A percentile compares a stretch with the other conserved stretches of the same genome.
These are phyloP conservation scores for Nicotiana tabacum DNA, from an alignment of 257 asterid species.

Conservation along the genomic window DNA sequence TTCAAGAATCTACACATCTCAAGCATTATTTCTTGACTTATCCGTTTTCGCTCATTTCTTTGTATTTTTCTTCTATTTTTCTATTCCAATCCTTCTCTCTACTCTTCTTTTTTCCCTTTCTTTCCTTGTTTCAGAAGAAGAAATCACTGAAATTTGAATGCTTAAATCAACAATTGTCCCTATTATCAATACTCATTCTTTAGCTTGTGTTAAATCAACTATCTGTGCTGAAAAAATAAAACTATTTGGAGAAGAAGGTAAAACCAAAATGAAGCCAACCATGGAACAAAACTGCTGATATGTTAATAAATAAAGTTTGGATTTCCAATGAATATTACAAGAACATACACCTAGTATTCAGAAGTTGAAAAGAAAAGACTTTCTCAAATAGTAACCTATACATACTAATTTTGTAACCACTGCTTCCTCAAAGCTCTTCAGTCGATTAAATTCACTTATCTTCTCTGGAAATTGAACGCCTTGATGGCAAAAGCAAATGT, in stretches of 20 bases:
- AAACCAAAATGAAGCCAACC: neutral
- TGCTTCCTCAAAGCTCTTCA: neutral
- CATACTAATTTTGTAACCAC: neutral
- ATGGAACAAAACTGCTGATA: neutral
- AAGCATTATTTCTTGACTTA: too few species aligned
- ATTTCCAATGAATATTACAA: neutral
- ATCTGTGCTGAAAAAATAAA: neutral
- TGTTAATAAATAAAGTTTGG: neutral
- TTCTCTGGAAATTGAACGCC: conserved; percentile 54
- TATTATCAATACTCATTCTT: neutral
- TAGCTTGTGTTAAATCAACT: neutral
- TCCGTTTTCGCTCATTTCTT: neutral
- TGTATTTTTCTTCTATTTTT: neutral
- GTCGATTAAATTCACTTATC: conserved; percentile 17
- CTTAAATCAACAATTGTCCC: neutral
- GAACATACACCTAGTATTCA: neutral
- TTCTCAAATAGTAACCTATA: neutral
- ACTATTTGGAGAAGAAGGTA: neutral
- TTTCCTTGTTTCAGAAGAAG: neutral
- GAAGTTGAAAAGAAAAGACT: neutral
- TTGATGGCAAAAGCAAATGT: conserved; percentile 40
- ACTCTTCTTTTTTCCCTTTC: neutral
- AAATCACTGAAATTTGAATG: neutral
- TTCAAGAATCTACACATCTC: too few species aligned
- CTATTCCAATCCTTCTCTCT: neutral